These are phyloP conservation scores for Pythium aristosporum DNA, from an alignment of 352 stramenopile genomes.

Conservation along the genomic window DNA sequence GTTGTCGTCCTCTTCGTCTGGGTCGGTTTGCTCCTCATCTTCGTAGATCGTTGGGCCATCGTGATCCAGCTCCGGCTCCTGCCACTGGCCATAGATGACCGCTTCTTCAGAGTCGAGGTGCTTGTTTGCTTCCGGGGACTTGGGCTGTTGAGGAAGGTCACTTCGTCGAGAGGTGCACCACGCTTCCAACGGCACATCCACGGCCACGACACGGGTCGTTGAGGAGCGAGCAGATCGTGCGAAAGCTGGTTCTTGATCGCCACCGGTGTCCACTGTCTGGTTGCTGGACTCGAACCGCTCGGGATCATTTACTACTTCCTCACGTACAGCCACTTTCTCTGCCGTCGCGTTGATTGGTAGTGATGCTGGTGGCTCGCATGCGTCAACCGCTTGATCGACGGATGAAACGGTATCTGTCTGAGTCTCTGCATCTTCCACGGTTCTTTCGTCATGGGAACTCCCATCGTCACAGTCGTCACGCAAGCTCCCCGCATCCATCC, in stretches of 20 bases:
- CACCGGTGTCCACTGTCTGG: not conserved
- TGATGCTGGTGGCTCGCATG: not conserved
- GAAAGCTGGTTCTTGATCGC: not conserved
- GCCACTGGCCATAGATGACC: not conserved
- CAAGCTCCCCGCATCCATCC: too few species aligned
- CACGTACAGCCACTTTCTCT: not conserved
- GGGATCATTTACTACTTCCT: not conserved
- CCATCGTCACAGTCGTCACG: not conserved
- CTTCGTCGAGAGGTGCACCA: slow-evolving; percentile 9
- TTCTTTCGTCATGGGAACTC: not conserved
- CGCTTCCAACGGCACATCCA: slow-evolving; percentile 5
- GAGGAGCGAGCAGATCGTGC: not conserved
- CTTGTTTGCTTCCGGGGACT: not conserved
- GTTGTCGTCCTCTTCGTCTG: not conserved
- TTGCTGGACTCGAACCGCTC: not conserved
- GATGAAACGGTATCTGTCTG: not conserved
- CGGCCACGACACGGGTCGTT: not conserved
- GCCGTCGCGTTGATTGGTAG: not conserved
- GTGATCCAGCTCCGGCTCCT: not conserved
- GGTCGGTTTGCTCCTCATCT: not conserved
- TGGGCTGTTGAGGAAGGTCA: not conserved
- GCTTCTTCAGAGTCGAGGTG: too few species aligned
- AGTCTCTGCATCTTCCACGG: slow-evolving; percentile 2
- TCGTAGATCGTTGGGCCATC: slow-evolving; percentile 1
- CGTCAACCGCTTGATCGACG: not conserved